Percentiles rank a stretch among this genome's conserved stretches.
Conservation (phyloP, 1,284 basidiomycete genomes). For the Cutaneotrichosporon cyanovorans region DNA sequence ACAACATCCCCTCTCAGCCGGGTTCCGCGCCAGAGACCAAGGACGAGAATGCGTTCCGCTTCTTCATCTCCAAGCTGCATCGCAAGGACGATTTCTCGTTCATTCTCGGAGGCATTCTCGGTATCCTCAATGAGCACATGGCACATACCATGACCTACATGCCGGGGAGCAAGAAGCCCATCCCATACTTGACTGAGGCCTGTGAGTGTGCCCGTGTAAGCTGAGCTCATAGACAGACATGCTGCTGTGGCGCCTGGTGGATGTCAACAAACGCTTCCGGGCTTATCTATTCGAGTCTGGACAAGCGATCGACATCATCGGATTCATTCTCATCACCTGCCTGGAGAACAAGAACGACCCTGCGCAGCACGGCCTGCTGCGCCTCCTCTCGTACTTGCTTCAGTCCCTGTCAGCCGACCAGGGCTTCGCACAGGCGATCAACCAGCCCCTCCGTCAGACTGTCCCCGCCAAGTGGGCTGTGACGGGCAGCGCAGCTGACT, state of each 20-base stretch:
- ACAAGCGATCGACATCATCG: slow-evolving; percentile 64
- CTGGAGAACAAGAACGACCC: slow-evolving; percentile 85
- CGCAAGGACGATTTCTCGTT: slow-evolving; percentile 79
- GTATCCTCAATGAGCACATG: slow-evolving; percentile 66
- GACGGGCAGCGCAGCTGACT: slow-evolving; percentile 70
- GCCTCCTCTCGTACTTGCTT: slow-evolving; percentile 81
- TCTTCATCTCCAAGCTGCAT: slow-evolving; percentile 87
- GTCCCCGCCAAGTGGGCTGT: slow-evolving; percentile 67
- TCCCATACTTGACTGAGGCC: slow-evolving; percentile 72
- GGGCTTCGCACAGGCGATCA: slow-evolving; percentile 62
- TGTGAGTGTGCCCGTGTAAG: slow-evolving; percentile 51
- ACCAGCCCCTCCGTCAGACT: slow-evolving; percentile 51
- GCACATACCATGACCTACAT: slow-evolving; percentile 64
- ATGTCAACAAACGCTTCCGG: slow-evolving; percentile 89
- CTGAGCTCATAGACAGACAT: slow-evolving; percentile 52
- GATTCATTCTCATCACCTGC: slow-evolving; percentile 67
- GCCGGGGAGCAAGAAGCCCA: slow-evolving; percentile 69
- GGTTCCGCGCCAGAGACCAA: slow-evolving; percentile 18
- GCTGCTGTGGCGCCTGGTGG: slow-evolving; percentile 82
- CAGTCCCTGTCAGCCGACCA: slow-evolving; percentile 82
- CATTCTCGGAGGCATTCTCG: slow-evolving; percentile 63
- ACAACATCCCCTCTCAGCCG: slow-evolving; percentile 6
- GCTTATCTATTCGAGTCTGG: slow-evolving; percentile 70
- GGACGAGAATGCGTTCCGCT: slow-evolving; percentile 78
- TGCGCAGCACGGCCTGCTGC: slow-evolving; percentile 85